Conservation (phyloP, 305 asterid genomes). For the Nicotiana rustica region DNA sequence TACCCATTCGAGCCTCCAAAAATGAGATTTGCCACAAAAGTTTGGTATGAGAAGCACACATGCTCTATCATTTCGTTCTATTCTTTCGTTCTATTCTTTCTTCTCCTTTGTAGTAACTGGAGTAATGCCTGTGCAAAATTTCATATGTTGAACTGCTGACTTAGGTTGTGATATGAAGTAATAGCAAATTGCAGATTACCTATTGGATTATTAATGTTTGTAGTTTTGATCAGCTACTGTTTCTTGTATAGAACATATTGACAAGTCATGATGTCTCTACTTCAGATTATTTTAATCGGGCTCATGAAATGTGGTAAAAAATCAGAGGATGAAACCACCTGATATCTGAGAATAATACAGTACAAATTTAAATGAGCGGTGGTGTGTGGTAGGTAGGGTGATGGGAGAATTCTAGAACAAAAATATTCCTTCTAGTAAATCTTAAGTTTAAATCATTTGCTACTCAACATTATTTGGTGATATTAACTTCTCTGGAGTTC, state of each 20-base stretch:
- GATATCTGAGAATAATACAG: background rate
- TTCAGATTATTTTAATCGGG: background rate
- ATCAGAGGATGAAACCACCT: background rate
- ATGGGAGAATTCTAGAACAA: background rate
- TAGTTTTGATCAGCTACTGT: background rate
- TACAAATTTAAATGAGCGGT: background rate
- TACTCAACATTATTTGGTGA: background rate
- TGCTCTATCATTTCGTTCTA: conserved; percentile 1
- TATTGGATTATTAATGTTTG: background rate
- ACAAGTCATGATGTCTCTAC: background rate
- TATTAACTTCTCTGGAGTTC: background rate
- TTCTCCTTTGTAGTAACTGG: conserved; percentile 10
- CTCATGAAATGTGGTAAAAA: background rate
- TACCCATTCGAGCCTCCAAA: conserved; percentile 97
- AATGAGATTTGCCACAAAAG: conserved; percentile 91
- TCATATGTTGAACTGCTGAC: conserved; percentile 4
- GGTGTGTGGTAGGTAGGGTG: conserved; percentile 5
- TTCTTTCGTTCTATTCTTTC: background rate
- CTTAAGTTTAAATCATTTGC: background rate
- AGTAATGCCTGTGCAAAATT: conserved; percentile 15
- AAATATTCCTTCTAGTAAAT: background rate
- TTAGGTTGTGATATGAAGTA: conserved; percentile 15
- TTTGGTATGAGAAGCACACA: conserved; percentile 69
- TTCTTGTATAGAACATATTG: conserved; percentile 3
- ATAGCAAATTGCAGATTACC: background rate